Conservation (phyloP, 345 rosid genomes). For the Microthlaspi erraticum region DNA sequence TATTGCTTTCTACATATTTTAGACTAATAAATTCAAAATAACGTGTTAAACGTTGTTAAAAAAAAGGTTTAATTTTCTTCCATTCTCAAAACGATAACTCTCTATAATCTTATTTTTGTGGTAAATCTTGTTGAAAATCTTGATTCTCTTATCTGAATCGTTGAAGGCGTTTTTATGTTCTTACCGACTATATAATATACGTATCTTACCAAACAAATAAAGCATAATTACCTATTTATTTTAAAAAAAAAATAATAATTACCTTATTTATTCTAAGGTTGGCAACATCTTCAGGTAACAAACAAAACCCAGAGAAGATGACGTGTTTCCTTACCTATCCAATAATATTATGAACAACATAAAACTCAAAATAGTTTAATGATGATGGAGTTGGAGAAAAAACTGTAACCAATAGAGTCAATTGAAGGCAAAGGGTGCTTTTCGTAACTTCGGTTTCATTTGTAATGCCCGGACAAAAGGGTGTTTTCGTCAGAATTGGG, state of each 20-base stretch:
- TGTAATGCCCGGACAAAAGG: constrained; percentile 22
- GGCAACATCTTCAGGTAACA: constrained; percentile 9
- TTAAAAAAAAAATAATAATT: constrained; percentile 4
- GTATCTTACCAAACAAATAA: not conserved
- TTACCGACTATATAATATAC: not conserved
- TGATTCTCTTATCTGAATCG: too few relatives aligned
- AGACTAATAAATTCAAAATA: too few relatives aligned
- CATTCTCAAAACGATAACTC: too few relatives aligned
- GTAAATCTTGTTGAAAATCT: too few relatives aligned
- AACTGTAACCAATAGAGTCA: constrained; percentile 25
- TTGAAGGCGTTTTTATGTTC: too few relatives aligned
- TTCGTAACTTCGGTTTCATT: not conserved
- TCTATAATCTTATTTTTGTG: too few relatives aligned
- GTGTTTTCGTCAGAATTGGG: constrained; percentile 22
- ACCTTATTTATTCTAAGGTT: constrained; percentile 20
- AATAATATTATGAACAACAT: constrained; percentile 3
- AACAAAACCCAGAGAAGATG: constrained; percentile 26
- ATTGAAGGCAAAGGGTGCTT: constrained; percentile 13
- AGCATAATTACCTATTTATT: not conserved
- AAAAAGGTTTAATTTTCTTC: too few relatives aligned
- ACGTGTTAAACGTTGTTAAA: too few relatives aligned
- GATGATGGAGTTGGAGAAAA: constrained; percentile 12
- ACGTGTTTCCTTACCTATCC: constrained; percentile 34
- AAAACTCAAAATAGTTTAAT: not conserved
- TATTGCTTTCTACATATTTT: not conserved